phyloP scores from a whole-genome alignment of 495 filamentous ascomycete genomes.

The Hypoxylon subgilvum region DNA sequence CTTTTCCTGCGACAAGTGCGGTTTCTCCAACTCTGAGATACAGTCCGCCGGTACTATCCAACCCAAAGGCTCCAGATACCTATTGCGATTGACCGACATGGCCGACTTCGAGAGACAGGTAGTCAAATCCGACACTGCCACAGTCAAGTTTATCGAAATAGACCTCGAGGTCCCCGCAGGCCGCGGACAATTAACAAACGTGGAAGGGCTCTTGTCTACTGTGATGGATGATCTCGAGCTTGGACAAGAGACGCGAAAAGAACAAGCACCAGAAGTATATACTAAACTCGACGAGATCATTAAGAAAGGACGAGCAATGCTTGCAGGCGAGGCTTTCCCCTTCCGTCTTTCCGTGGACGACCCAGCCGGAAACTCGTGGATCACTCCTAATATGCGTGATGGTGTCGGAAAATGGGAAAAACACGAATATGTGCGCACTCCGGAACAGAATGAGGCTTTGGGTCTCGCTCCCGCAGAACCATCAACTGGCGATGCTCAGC shows the following conservation, averaged over 20 bases:
- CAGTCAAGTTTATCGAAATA: constrained; percentile 79
- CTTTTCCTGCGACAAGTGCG: constrained; percentile 88
- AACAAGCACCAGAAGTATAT: constrained; percentile 73
- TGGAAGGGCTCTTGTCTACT: constrained; percentile 82
- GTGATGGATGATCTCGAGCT: constrained; percentile 76
- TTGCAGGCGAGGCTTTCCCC: constrained; percentile 77
- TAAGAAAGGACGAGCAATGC: constrained; percentile 70
- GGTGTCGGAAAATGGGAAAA: constrained; percentile 80
- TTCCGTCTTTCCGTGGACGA: constrained; percentile 88
- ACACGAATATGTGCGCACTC: constrained; percentile 77
- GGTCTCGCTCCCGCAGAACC: constrained; percentile 61
- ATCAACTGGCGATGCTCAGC: constrained; percentile 29
- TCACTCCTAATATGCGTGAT: constrained; percentile 81
- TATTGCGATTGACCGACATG: constrained; percentile 70
- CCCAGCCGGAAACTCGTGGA: constrained; percentile 95
- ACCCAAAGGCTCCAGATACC: constrained; percentile 80
- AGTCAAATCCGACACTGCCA: constrained; percentile 85
- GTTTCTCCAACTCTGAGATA: constrained; percentile 87
- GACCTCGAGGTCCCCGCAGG: constrained; percentile 91
- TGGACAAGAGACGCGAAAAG: constrained; percentile 76
- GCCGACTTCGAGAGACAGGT: constrained; percentile 83
- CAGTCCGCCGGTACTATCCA: constrained; percentile 90
- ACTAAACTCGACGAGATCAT: constrained; percentile 77
- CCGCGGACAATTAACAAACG: constrained; percentile 84
- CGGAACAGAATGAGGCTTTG: constrained; percentile 82